These are phyloP conservation scores for Exobasidium cylindrosporum DNA, from an alignment of 1,284 basidiomycete species.

Conservation along the genomic window DNA sequence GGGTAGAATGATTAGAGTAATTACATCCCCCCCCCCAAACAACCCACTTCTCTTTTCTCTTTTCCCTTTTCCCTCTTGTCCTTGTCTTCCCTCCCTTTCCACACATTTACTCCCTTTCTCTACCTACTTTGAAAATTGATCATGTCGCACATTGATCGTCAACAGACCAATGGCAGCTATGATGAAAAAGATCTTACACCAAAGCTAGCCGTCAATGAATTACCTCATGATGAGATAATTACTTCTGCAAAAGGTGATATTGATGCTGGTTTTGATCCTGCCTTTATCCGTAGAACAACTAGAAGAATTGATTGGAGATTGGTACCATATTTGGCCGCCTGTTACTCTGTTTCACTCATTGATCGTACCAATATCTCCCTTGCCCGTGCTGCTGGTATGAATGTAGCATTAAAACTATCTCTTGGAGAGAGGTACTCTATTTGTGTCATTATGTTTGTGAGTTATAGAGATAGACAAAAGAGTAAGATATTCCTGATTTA, in stretches of 20 bases:
- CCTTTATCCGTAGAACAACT: conserved; percentile 37
- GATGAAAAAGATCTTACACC: background rate
- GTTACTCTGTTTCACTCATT: conserved; percentile 55
- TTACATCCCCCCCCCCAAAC: too few relatives aligned
- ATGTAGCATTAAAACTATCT: conserved; percentile 31
- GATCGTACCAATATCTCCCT: conserved; percentile 31
- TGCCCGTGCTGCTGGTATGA: conserved; percentile 41
- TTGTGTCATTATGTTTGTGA: conserved; percentile 57
- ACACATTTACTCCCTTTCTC: too few relatives aligned
- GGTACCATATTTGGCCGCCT: conserved; percentile 54
- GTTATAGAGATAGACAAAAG: too few relatives aligned
- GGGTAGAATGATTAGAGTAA: too few relatives aligned
- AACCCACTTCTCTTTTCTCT: too few relatives aligned
- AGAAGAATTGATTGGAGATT: conserved; percentile 53
- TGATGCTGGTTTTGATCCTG: conserved; percentile 33
- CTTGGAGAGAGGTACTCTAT: conserved; percentile 34
- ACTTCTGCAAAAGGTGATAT: conserved; percentile 18
- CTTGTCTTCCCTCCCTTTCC: too few relatives aligned
- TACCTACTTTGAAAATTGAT: too few relatives aligned
- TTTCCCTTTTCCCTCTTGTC: too few relatives aligned
- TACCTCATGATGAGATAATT: background rate
- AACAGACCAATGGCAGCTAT: background rate
- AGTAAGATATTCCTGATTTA: too few relatives aligned
- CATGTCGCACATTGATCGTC: too few relatives aligned
- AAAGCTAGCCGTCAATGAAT: background rate